These are phyloP conservation scores for Sporothrix curviconia DNA, from an alignment of 2,329 filamentous ascomycete genomes.

Conservation along the genomic window DNA sequence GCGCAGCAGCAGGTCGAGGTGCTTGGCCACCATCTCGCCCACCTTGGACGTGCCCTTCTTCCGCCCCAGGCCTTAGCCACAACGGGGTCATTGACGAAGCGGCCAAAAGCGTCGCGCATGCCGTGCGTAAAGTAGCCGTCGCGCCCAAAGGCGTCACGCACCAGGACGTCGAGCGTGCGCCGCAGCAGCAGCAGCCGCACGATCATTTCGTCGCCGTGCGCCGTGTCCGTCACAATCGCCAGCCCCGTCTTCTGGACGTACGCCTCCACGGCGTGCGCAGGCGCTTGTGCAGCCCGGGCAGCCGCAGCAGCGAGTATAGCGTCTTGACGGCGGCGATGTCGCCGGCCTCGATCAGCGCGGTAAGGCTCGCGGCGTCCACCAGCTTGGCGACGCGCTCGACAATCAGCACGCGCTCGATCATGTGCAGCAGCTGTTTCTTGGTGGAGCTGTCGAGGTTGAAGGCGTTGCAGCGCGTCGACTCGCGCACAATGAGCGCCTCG, in stretches of 20 bases:
- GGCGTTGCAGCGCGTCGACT: slow-evolving; percentile 69
- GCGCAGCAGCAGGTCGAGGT: slow-evolving; percentile 82
- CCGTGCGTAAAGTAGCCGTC: slow-evolving; percentile 72
- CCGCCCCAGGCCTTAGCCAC: slow-evolving; percentile 64
- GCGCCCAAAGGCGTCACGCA: slow-evolving; percentile 67
- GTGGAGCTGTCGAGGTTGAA: slow-evolving; percentile 81
- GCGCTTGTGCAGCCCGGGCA: slow-evolving; percentile 62
- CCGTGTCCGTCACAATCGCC: slow-evolving; percentile 71
- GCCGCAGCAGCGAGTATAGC: slow-evolving; percentile 69
- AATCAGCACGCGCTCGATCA: slow-evolving; percentile 68
- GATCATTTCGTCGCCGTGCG: slow-evolving; percentile 79
- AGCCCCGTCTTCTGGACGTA: slow-evolving; percentile 75
- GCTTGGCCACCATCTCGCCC: slow-evolving; percentile 97
- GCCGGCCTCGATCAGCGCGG: slow-evolving; percentile 64
- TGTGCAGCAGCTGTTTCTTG: slow-evolving; percentile 65
- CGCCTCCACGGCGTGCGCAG: slow-evolving; percentile 66
- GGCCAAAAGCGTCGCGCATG: slow-evolving; percentile 77
- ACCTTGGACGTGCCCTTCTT: slow-evolving; percentile 85
- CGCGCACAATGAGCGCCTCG: slow-evolving; percentile 60
- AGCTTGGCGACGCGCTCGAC: slow-evolving; percentile 59
- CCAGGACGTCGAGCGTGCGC: slow-evolving; percentile 67
- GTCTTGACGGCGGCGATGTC: slow-evolving; percentile 65
- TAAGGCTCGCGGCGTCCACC: slow-evolving; percentile 59
- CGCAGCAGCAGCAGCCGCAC: slow-evolving; percentile 75
- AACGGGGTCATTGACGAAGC: slow-evolving; percentile 81